Percentiles rank a stretch among this genome's conserved stretches.
These are phyloP conservation scores for Aspergillus campestris DNA, from an alignment of 495 filamentous ascomycete genomes.

Conservation along the genomic window DNA sequence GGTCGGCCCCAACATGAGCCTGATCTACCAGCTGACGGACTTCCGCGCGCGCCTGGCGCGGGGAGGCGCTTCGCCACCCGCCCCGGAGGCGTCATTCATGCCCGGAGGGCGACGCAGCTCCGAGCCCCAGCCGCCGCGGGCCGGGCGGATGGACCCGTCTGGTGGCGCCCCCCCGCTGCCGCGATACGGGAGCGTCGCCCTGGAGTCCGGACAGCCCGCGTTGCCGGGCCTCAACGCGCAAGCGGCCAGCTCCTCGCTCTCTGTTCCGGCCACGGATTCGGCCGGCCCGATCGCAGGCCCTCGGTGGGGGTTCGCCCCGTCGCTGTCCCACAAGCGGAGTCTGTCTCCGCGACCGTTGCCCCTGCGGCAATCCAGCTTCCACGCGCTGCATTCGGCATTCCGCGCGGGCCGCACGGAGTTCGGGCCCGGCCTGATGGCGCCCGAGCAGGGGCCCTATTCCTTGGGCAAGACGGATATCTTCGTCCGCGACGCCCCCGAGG, in stretches of 20 bases:
- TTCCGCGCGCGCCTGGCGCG: slow-evolving; percentile 46
- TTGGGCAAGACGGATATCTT: slow-evolving; percentile 29
- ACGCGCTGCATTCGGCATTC: slow-evolving; percentile 17
- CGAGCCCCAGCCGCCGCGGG: slow-evolving; percentile 25
- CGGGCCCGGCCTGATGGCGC: neutral
- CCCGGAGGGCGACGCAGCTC: slow-evolving; percentile 22
- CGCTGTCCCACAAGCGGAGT: slow-evolving; percentile 29
- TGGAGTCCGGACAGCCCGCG: slow-evolving; percentile 11
- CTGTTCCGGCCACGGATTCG: slow-evolving; percentile 19
- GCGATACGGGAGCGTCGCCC: slow-evolving; percentile 1
- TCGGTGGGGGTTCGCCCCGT: slow-evolving; percentile 18
- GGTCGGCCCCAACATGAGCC: slow-evolving; percentile 97
- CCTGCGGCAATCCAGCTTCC: slow-evolving; percentile 31
- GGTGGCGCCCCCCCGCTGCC: slow-evolving; percentile 2
- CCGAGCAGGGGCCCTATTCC: slow-evolving; percentile 11
- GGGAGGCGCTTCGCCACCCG: slow-evolving; percentile 34
- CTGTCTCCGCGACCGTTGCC: slow-evolving; percentile 35
- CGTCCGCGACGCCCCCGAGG: slow-evolving; percentile 28
- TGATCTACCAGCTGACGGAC: slow-evolving; percentile 95
- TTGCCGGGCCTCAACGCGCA: slow-evolving; percentile 16
- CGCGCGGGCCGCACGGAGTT: slow-evolving; percentile 9
- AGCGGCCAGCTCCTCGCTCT: slow-evolving; percentile 19
- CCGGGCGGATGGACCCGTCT: slow-evolving; percentile 6
- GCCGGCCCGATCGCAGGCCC: slow-evolving; percentile 23
- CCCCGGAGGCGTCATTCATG: slow-evolving; percentile 30